Conservation (phyloP, 2,329 filamentous ascomycete species). For the Diaporthe australafricana region DNA sequence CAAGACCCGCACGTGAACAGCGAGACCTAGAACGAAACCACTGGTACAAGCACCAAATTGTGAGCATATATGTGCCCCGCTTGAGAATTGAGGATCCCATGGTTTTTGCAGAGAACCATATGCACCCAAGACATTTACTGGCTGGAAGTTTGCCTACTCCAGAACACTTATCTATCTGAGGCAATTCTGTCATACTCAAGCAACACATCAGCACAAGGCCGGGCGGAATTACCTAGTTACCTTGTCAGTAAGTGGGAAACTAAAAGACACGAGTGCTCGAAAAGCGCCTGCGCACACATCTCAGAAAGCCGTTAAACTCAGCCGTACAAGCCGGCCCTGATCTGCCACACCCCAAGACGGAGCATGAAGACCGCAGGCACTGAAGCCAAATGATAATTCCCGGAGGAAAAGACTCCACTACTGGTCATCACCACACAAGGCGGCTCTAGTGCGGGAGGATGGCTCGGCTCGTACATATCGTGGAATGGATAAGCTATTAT, state of each 20-base stretch:
- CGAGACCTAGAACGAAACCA: neutral
- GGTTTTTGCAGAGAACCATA: neutral
- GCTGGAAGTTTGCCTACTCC: neutral
- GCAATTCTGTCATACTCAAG: neutral
- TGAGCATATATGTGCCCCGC: neutral
- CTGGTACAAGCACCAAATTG: neutral
- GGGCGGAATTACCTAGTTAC: neutral
- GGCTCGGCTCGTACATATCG: conserved; percentile 75
- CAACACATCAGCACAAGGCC: neutral
- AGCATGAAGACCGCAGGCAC: conserved; percentile 61
- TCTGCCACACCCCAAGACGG: conserved; percentile 65
- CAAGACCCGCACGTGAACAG: neutral
- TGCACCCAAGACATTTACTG: neutral
- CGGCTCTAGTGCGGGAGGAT: conserved; percentile 78
- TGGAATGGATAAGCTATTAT: conserved; percentile 83
- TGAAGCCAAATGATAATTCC: conserved; percentile 70
- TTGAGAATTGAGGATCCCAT: neutral
- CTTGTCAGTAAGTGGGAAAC: conserved; percentile 19
- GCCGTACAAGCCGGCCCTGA: conserved; percentile 48
- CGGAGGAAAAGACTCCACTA: conserved; percentile 76
- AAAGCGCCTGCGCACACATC: conserved; percentile 23
- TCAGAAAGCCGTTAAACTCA: conserved; percentile 53
- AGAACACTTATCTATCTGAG: neutral
- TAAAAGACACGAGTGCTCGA: neutral
- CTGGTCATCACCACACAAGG: conserved; percentile 69